phyloP scores from a whole-genome alignment of 371 early-diverging fungal genomes.

The Zychaea mexicana region DNA sequence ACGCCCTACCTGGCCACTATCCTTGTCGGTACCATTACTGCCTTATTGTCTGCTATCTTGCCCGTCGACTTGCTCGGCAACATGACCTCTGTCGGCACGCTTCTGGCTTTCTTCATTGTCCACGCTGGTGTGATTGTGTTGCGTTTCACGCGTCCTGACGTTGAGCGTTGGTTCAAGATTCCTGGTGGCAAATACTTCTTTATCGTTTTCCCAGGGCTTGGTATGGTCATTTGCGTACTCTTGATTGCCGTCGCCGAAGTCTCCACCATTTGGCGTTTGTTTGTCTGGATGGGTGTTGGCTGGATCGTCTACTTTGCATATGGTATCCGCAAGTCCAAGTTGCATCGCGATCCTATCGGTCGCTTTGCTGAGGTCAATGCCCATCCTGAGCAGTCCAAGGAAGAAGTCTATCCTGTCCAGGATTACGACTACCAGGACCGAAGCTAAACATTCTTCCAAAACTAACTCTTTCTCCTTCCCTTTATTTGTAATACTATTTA shows the following conservation, averaged over 20 bases:
- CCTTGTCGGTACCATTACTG: slow-evolving; percentile 68
- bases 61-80: slow-evolving; percentile 86
- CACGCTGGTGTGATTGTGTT: slow-evolving; percentile 77
- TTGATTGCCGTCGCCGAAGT: slow-evolving; percentile 67
- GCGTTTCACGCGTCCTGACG: slow-evolving; percentile 74
- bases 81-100: slow-evolving; percentile 85
- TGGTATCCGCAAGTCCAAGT: slow-evolving; percentile 64
- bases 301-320: slow-evolving; percentile 69
- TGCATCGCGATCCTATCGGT: slow-evolving; percentile 42
- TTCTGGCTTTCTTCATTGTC: slow-evolving; percentile 86
- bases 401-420: slow-evolving; percentile 9
- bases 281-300: slow-evolving; percentile 76
- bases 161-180: slow-evolving; percentile 76
- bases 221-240: slow-evolving; percentile 59
- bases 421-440: slow-evolving; percentile 16
- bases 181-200: slow-evolving; percentile 64
- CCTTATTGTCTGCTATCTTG: slow-evolving; percentile 72
- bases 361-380: slow-evolving; percentile 28
- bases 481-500: not conserved
- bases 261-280: slow-evolving; percentile 57
- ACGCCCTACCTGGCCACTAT: slow-evolving; percentile 79
- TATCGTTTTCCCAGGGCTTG: slow-evolving; percentile 61
- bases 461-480: not conserved
- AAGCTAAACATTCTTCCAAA: not conserved
- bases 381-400: not conserved